Evolutionary conservation across 139 green algal genomes (phyloP), one percentile per base, ranked within the genome.

Genomic region (Chlorella sorokiniana): DNA sequence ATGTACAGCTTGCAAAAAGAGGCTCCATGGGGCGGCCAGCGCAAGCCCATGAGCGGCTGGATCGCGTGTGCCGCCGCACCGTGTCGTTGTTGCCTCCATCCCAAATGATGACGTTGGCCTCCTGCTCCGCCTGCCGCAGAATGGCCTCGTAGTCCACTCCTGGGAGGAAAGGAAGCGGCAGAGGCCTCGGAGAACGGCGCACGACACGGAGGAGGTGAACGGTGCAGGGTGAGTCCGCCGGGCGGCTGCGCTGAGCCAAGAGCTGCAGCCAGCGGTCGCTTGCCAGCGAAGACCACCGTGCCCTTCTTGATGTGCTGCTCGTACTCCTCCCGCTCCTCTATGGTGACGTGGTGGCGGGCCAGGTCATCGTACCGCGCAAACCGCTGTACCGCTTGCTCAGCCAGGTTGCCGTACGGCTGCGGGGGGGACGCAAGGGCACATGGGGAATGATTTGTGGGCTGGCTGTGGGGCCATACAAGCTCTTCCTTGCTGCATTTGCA

Each of bases 291-390:
- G 2, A 91, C 87, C 20, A 91, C 70, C 14, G 84, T 88, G 31
- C 84, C 86, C 42, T 74, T 78, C 54, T 78, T 81, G 18, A 90
- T 84, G 83, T 90, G 86, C 76, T 90, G 86, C 81, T 90, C 86
- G 35, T 90, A 90, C 68, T 91, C 87, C 81, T 91, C 87, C 0
- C 84, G 62, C 56, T 91, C 87, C 63, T 91, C 87, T 37, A 89
- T 78, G 5, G 87, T 90, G 1, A 81, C 69, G 42, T 64, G 71
- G 65, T 91, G 87, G 7, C 11, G 40, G 4, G 78, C 81, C 70
- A 91, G 84, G 78, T 91, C 87, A 1, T 81, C 81, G 6, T 81
- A 63, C 27, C 31, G 72, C 22, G 65, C 86, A 85, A 90, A 90
- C 22, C 86, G 84, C 85, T 90, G 86, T 67, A 89, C 72, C 8